These are phyloP conservation scores for Penicillium simplicissimum DNA, from an alignment of 495 filamentous ascomycete species.

Conservation along the genomic window DNA sequence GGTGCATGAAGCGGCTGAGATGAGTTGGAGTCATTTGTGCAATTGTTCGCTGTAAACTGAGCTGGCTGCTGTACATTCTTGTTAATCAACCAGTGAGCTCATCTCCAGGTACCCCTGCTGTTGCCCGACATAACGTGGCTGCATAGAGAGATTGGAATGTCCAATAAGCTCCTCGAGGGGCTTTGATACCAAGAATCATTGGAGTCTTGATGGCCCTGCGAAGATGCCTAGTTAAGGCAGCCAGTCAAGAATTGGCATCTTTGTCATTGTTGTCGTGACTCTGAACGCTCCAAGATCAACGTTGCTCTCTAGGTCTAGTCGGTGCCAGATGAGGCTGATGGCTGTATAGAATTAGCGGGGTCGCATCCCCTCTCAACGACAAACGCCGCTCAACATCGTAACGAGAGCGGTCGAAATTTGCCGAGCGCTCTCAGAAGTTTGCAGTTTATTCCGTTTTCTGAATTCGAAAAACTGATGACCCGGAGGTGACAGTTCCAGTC, in stretches of 20 bases:
- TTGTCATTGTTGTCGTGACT: too few species aligned
- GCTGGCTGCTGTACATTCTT: background rate
- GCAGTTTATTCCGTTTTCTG: background rate
- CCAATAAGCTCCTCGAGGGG: background rate
- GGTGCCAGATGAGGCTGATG: background rate
- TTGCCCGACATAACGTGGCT: background rate
- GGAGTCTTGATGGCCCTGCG: background rate
- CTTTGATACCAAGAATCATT: background rate
- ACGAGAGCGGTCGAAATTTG: background rate
- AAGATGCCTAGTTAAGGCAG: background rate
- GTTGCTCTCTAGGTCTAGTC: background rate
- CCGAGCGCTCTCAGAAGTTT: background rate
- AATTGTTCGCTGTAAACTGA: background rate
- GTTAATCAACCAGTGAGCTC: background rate
- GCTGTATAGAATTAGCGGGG: background rate
- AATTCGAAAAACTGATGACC: background rate
- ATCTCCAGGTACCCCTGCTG: background rate
- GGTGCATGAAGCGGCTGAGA: background rate
- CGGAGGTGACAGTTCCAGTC: background rate
- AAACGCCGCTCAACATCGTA: background rate
- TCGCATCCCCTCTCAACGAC: background rate
- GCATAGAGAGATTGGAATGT: background rate
- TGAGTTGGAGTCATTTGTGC: background rate
- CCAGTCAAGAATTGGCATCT: background rate
- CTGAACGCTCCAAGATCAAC: background rate